Evolutionary conservation across 2,329 filamentous ascomycete genomes (phyloP), one percentile per base, ranked within the genome.

Genomic region (Nemania abortiva): DNA sequence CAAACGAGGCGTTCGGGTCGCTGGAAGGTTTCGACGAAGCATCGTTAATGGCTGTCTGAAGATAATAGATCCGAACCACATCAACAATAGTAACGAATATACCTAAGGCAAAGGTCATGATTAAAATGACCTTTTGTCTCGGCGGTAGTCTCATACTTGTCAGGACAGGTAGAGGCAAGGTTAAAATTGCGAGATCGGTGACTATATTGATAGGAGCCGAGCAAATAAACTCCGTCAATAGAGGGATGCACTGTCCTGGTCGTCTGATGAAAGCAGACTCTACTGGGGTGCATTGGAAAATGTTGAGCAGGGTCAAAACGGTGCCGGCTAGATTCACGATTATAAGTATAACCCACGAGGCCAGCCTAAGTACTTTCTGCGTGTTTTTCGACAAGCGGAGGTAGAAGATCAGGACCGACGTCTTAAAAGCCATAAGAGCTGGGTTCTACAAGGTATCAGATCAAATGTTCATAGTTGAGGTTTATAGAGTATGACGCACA

Each of bases 151-250:
- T 90, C 92, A 98, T 96, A 63, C 90, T 87, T 0, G 94, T 97
- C 22, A 98, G 83, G 10, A 98, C 92, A 0, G 95, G 95, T 75
- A 98, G 93, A 0, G 95, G 95, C 11, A 98, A 83, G 52, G 96
- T 91, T 34, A 98, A 84, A 59, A 98, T 94, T 52, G 93, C 92
- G 64, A 98, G 84, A 77, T 98, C 95, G 22, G 94, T 97, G 70
- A 97, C 91, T 74, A 98, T 93, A 81, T 98, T 98, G 77, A 97
- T 89, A 0, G 95, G 95, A 0, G 95, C 92, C 5, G 94, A 95
- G 77, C 88, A 90, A 60, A 90, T 88, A 75, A 90, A 90, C 70
- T 89, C 87, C 73, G 87, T 89, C 34, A 89, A 81, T 3, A 90
- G 79, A 0, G 88, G 86, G 61, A 90, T 86, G 72, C 88, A 90